These are phyloP conservation scores for Akanthomyces dipterigenus DNA, from an alignment of 2,329 filamentous ascomycete species.

Conservation along the genomic window DNA sequence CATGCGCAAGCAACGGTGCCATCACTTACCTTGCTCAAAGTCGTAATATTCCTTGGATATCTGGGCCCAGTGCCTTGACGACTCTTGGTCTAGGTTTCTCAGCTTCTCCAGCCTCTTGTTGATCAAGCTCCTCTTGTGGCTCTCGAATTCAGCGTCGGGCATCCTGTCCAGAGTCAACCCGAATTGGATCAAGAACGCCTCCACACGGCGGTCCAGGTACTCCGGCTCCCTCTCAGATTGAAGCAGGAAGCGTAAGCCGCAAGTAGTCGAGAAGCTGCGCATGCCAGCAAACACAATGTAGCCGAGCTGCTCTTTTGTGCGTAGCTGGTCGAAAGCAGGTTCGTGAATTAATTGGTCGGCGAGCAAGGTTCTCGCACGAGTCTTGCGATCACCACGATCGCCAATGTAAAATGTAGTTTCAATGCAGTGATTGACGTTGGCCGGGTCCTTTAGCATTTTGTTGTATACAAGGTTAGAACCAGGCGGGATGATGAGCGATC, in stretches of 20 bases:
- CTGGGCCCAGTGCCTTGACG: conserved; percentile 73
- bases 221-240: conserved; percentile 82
- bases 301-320: conserved; percentile 94
- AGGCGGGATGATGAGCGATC: conserved; percentile 69
- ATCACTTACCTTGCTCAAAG: conserved; percentile 69
- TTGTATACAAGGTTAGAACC: conserved; percentile 81
- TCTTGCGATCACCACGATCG: conserved; percentile 57
- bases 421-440: conserved; percentile 83
- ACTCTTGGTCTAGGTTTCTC: conserved; percentile 87
- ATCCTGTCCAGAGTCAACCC: conserved; percentile 63
- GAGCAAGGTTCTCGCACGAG: conserved; percentile 72
- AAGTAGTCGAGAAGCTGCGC: conserved; percentile 64
- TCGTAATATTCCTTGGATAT: conserved; percentile 83
- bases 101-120: conserved; percentile 83
- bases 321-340: conserved; percentile 86
- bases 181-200: conserved; percentile 70
- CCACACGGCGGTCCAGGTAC: conserved; percentile 82
- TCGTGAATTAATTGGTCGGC: conserved; percentile 89
- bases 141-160: conserved; percentile 78
- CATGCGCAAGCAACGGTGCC: neutral
- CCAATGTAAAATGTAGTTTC: conserved; percentile 72
- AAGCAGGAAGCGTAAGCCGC: conserved; percentile 82
- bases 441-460: conserved; percentile 73
- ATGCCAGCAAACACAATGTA: conserved; percentile 90
- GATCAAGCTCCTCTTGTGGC: conserved; percentile 82